A percentile compares a stretch with the other conserved stretches of the same genome.
Evolutionary conservation across 441 rosid species (phyloP).

Genomic region (Pelargonium fulgidum): DNA sequence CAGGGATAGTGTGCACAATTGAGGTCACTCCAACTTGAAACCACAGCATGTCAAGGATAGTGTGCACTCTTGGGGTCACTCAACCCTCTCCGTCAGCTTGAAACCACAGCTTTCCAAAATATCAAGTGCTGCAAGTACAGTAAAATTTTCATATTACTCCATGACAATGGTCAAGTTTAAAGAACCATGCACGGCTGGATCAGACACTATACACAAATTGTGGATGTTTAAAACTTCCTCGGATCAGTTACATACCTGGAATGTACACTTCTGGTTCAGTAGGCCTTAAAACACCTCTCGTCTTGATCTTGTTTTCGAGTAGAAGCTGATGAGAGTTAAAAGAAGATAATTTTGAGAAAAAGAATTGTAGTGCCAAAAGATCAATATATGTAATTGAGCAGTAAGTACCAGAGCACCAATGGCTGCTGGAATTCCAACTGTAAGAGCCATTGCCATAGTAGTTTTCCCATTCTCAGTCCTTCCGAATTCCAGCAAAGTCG

Average conservation of each 20-base stretch:
- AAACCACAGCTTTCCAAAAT: conserved; percentile 72
- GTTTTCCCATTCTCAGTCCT: conserved; percentile 46
- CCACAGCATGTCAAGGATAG: too few species aligned
- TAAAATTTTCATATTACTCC: too few species aligned
- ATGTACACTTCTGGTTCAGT: conserved; percentile 71
- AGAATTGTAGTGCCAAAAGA: not conserved
- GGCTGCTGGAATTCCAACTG: conserved; percentile 85
- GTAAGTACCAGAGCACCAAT: conserved; percentile 73
- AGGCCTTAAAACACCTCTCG: conserved; percentile 78
- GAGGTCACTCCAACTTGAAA: too few species aligned
- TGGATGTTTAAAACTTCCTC: too few species aligned
- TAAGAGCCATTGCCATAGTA: conserved; percentile 80
- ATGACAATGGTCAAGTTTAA: too few species aligned
- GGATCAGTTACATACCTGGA: conserved; percentile 46
- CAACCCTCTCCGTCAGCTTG: conserved; percentile 57
- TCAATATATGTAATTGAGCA: not conserved
- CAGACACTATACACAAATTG: too few species aligned
- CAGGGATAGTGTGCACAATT: too few species aligned
- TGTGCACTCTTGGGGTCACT: conserved; percentile 21
- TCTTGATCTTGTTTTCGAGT: conserved; percentile 67
- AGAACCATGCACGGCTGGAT: too few species aligned
- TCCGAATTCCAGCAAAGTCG: conserved; percentile 83
- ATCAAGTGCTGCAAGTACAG: conserved; percentile 61
- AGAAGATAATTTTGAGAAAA: conserved; percentile 5
- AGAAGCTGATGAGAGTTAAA: conserved; percentile 45